A percentile compares a stretch with the other conserved stretches of the same genome.
phyloP scores from a whole-genome alignment of 2,329 filamentous ascomycete genomes.

The Colletotrichum sp. region DNA sequence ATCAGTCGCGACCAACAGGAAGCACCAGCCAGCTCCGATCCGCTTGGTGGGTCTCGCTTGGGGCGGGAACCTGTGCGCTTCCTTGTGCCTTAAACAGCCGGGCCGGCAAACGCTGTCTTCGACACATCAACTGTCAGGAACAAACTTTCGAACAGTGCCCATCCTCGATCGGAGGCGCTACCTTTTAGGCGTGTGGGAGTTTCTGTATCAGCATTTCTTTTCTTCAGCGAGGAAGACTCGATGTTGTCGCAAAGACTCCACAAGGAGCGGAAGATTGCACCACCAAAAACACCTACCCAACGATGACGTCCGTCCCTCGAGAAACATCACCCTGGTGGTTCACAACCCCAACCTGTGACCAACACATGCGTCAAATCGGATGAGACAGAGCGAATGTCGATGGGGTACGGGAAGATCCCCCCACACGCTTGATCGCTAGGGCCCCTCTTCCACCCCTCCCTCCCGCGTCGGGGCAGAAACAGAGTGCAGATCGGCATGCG shows the following conservation, averaged over 20 bases:
- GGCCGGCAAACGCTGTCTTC: not conserved
- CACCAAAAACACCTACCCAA: not conserved
- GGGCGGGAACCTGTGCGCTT: not conserved
- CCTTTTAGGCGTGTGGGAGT: not conserved
- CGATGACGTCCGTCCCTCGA: not conserved
- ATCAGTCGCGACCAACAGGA: too few species aligned
- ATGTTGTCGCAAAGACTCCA: not conserved
- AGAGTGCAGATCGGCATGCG: slow-evolving; percentile 10
- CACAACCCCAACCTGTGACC: not conserved
- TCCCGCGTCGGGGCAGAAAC: not conserved
- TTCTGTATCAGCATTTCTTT: not conserved
- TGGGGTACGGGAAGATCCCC: not conserved
- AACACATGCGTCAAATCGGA: not conserved
- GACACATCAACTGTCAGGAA: not conserved
- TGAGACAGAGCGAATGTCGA: not conserved
- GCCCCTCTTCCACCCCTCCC: not conserved
- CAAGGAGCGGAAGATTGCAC: not conserved
- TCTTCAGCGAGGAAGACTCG: not conserved
- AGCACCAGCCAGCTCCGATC: not conserved
- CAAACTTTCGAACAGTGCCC: not conserved
- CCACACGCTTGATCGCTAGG: not conserved
- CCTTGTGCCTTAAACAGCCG: not conserved
- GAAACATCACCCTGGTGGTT: not conserved
- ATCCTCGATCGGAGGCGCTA: not conserved
- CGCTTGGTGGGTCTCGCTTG: not conserved